phyloP scores from a whole-genome alignment of 768 basidiomycete genomes.

The Cantharellus cinnabarinus region DNA sequence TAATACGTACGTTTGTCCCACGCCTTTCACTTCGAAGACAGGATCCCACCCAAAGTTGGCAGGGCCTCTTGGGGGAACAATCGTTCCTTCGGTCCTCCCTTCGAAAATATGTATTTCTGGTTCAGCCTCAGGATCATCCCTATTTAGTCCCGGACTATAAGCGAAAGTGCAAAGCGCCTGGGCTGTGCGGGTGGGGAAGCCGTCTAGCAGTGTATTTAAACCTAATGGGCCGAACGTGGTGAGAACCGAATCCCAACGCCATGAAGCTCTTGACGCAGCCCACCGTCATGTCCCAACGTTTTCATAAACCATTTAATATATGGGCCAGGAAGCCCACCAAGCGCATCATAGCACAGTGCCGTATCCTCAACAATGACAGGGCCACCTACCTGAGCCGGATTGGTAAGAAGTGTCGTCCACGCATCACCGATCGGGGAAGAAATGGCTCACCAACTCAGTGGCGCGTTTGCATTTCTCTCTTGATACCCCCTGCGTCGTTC shows the following conservation, averaged over 20 bases:
- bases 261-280: conserved; percentile 7
- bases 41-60: conserved; percentile 81
- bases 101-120: conserved; percentile 65
- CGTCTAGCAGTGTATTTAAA: conserved; percentile 61
- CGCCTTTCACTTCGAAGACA: conserved; percentile 57
- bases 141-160: conserved; percentile 66
- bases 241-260: neutral
- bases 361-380: conserved; percentile 81
- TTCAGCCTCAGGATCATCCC: neutral
- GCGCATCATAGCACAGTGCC: conserved; percentile 73
- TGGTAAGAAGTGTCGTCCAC: neutral
- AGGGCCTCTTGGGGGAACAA: conserved; percentile 69
- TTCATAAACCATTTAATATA: conserved; percentile 91
- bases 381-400: conserved; percentile 21
- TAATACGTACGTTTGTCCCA: conserved; percentile 46
- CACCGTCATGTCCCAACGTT: conserved; percentile 67
- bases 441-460: conserved; percentile 44
- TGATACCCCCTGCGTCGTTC: conserved; percentile 79
- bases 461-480: conserved; percentile 69
- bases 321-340: conserved; percentile 84
- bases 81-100: conserved; percentile 72
- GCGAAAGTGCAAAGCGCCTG: conserved; percentile 93
- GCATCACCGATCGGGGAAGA: neutral
- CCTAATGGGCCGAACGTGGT: conserved; percentile 20
- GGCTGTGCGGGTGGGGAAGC: conserved; percentile 59